These are phyloP conservation scores for Flueggea neowawraea DNA, from an alignment of 441 rosid species.

Conservation along the genomic window DNA sequence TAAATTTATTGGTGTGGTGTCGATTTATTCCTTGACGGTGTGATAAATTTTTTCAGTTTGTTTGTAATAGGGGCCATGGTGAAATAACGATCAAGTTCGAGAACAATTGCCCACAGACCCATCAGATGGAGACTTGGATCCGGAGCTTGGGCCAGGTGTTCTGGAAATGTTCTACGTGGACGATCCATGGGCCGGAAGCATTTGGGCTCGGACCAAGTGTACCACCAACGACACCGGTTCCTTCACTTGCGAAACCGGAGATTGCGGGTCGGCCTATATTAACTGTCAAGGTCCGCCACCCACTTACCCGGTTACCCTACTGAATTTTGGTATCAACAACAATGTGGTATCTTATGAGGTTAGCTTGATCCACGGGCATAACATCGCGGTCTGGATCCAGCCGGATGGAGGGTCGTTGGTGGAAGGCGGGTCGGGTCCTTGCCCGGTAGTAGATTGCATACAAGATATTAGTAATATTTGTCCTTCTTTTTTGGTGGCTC, in stretches of 20 bases:
- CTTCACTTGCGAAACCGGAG: constrained; percentile 32
- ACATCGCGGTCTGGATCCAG: constrained; percentile 13
- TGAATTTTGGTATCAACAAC: constrained; percentile 15
- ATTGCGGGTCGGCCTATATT: constrained; percentile 16
- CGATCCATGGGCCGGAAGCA: constrained; percentile 25
- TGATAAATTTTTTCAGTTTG: no score
- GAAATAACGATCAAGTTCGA: constrained; percentile 17
- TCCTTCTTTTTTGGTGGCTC: constrained; percentile 16
- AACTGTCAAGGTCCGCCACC: constrained; percentile 23
- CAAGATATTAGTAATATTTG: constrained; percentile 20
- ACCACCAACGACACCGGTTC: constrained; percentile 1
- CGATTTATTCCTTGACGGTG: no score
- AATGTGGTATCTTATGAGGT: constrained; percentile 20
- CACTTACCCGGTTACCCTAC: constrained; percentile 18
- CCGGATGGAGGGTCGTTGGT: constrained; percentile 24
- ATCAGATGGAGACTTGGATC: constrained; percentile 17
- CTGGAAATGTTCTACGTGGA: constrained; percentile 19
- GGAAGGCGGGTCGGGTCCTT: constrained; percentile 23
- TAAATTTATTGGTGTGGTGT: no score
- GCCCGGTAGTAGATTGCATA: constrained; percentile 28
- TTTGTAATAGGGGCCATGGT: background rate
- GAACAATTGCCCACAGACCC: constrained; percentile 23
- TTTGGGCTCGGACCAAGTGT: constrained; percentile 31
- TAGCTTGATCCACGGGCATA: constrained; percentile 32
- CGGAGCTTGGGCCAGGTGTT: constrained; percentile 9